These are phyloP conservation scores for Juglanconis sp. DNA, from an alignment of 2,329 filamentous ascomycete species.

Conservation along the genomic window DNA sequence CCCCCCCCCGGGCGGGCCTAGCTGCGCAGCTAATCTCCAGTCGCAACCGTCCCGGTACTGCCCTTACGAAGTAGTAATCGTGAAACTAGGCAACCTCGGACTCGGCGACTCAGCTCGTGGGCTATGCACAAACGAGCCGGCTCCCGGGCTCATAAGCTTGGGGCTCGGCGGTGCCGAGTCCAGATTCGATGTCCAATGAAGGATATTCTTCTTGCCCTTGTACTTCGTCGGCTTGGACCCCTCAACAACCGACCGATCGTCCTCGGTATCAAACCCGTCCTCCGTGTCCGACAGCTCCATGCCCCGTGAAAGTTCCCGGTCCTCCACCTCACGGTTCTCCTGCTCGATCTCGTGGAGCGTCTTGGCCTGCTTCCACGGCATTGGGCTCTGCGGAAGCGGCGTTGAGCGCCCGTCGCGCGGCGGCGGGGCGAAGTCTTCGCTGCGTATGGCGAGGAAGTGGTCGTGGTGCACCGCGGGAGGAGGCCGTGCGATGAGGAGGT, in stretches of 20 bases:
- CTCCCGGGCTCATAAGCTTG: not conserved
- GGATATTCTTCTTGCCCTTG: constrained; percentile 11
- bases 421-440: not conserved
- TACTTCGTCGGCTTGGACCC: constrained; percentile 10
- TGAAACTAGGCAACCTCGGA: not conserved
- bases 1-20: too few species aligned
- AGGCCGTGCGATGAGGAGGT: not conserved
- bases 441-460: not conserved
- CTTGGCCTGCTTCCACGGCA: not conserved
- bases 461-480: not conserved
- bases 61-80: not conserved
- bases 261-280: not conserved
- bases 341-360: constrained; percentile 7
- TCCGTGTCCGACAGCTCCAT: constrained; percentile 11
- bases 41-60: not conserved
- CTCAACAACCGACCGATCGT: not conserved
- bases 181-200: constrained; percentile 8
- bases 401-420: constrained; percentile 9
- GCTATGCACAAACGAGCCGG: not conserved
- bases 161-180: constrained; percentile 10
- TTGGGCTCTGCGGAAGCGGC: constrained; percentile 11
- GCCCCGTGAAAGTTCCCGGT: constrained; percentile 1
- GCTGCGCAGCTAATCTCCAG: too few species aligned
- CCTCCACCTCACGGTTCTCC: constrained; percentile 13
- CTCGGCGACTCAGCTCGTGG: not conserved